Evolutionary conservation across 2,329 filamentous ascomycete species (phyloP), one percentile per base, ranked within the genome.

Genomic region (Xylariaceae sp.): DNA sequence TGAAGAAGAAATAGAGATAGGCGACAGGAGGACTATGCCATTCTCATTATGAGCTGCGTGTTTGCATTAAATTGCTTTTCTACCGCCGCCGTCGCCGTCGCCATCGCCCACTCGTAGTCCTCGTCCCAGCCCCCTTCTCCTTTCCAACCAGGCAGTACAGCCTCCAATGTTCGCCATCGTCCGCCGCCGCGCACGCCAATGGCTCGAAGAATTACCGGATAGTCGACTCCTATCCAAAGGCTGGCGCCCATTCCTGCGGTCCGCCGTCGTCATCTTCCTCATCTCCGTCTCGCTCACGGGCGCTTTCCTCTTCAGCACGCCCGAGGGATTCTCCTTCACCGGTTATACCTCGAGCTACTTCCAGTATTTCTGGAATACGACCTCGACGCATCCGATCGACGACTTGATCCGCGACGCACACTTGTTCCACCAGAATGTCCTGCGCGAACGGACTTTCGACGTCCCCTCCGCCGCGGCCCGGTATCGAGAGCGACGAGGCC

Each of bases 401-500:
- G 62, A 64, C 27, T 67, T 79, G 34, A 75, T 79, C 53, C 57
- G 61, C 34, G 66, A 71, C 5, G 74, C 75, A 42, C 70, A 72
- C 39, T 56, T 62, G 25, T 61, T 62, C 14, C 75, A 76, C 51
- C 64, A 68, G 12, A 53, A 58, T 7, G 53, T 72, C 21, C 61
- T 79, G 16, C 56, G 65, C 12, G 66, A 68, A 25, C 69, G 73
- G 48, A 78, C 77, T 25, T 64, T 63, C 46, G 70, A 71, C 14
- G 64, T 85, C 40, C 62, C 66, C 8, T 68, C 74, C 12, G 76
- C 79, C 5, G 77, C 81, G 0, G 65, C 67, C 4, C 73, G 71
- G 19, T 85, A 85, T 57, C 73, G 80, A 45, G 60, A 65, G 21
- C 71, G 73, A 38, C 71, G 80, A 49, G 79, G 78, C 19, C 71